These are phyloP conservation scores for Sclerotinia trifoliorum DNA, from an alignment of 2,329 filamentous ascomycete genomes.

Conservation along the genomic window DNA sequence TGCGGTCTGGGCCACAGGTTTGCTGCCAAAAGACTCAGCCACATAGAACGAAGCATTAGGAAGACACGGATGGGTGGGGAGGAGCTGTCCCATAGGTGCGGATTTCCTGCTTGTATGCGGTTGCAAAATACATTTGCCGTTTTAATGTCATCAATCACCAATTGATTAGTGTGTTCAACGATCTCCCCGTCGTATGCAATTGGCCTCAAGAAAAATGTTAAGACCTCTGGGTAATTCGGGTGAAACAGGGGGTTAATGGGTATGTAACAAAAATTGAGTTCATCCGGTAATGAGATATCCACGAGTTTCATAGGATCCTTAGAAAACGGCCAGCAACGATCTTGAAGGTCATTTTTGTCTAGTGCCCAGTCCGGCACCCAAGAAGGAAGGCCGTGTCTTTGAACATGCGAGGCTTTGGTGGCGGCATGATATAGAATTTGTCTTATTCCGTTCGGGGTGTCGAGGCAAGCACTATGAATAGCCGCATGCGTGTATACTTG, in stretches of 20 bases:
- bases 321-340: not conserved
- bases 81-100: too few species aligned
- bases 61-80: fast-evolving
- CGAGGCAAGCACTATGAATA: not conserved
- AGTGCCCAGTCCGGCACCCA: not conserved
- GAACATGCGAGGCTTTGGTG: not conserved
- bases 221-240: too few species aligned
- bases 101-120: too few species aligned
- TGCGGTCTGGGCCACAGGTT: not conserved
- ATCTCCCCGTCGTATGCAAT: too few species aligned
- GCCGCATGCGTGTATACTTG: not conserved
- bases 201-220: too few species aligned
- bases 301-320: not conserved
- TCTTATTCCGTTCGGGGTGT: not conserved
- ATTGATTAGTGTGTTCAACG: too few species aligned
- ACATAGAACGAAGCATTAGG: not conserved
- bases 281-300: not conserved
- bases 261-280: not conserved
- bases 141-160: too few species aligned
- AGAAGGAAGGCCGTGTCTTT: not conserved
- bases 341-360: not conserved
- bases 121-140: too few species aligned
- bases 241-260: too few species aligned
- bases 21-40: not conserved
- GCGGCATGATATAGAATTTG: not conserved